Base-by-base conservation (phyloP, 208 protist genomes). In the Acanthamoeba lenticulata region DNA sequence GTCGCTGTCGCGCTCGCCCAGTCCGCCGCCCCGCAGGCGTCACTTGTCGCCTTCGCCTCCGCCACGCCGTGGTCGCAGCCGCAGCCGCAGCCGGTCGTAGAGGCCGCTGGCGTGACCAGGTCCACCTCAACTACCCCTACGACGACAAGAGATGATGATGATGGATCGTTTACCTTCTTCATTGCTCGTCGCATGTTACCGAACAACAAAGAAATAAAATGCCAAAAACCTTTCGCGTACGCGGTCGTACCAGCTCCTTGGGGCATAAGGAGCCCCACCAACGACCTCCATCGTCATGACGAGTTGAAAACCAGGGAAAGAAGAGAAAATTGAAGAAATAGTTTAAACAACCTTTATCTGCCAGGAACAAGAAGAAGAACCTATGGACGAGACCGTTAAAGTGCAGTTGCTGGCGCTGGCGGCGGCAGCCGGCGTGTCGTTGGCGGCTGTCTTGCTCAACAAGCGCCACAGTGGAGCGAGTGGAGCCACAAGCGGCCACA, bases 1-100 rank as follows among this genome's bases (percentile, higher is more conserved):
- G 29, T 89, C 81, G 13, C 36, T 62, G 27, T 89, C 81, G 40
- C 81, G 81, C 29, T 89, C 81, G 47, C 81, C 81, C n/a, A 89
- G 81, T 36, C 81, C 81, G 15, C 21, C 74, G 29, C 40, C 72
- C 72, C 32, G 81, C n/a, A 62, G 81, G 47, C 81, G 47, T 21
- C 19, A 52, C 81, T 81, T 81, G 34, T 40, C 38, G 29, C 29
- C 29, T n/a, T 81, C 69, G 15, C 69, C 69, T 27, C 44, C 69
- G 40, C 69, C 69, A 17, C 13, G 19, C 19, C 69, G 69, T 15
- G 19, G 69, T 27, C 34, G 69, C 15, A 81, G 69, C 34, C 44
- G 17, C 29, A 6, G 1, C 0, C 21, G 0, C 1, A 24, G 2
- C 11, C 60, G 60, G 27, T 17, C 27, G n/a, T 38, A 57, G 49